Evolutionary conservation across 306 rosid genomes (phyloP).

Genomic region (Fragaria ananassa): DNA sequence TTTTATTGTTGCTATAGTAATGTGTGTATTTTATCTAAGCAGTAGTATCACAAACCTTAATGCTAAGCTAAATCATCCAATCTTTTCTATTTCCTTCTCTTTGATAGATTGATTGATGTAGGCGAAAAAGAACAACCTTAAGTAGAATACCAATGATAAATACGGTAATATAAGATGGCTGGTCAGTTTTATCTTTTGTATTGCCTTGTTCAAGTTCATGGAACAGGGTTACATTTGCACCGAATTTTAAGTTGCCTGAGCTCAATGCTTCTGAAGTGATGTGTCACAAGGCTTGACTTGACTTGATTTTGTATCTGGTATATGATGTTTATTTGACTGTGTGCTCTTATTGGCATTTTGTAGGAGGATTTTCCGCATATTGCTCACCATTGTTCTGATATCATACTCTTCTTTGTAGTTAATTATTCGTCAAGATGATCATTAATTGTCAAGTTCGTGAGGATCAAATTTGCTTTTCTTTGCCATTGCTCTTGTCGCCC

Average conservation of each 20-base stretch:
- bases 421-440: neutral
- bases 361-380: constrained; percentile 45
- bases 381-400: neutral
- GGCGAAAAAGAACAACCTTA: too few relatives aligned
- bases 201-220: too few relatives aligned
- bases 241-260: too few relatives aligned
- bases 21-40: neutral
- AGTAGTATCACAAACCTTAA: too few relatives aligned
- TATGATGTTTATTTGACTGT: neutral
- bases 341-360: constrained; percentile 21
- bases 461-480: neutral
- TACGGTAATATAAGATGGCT: too few relatives aligned
- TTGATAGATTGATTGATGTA: too few relatives aligned
- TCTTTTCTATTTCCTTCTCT: too few relatives aligned
- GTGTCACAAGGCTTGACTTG: neutral
- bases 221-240: too few relatives aligned
- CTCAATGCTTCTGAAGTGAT: too few relatives aligned
- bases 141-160: too few relatives aligned
- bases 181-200: too few relatives aligned
- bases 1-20: neutral
- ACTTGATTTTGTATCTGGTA: neutral
- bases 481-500: neutral
- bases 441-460: neutral
- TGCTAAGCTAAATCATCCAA: neutral
- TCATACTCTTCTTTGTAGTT: neutral